Conservation (phyloP, 2,329 filamentous ascomycete species). For the Cercospora sp. region DNA sequence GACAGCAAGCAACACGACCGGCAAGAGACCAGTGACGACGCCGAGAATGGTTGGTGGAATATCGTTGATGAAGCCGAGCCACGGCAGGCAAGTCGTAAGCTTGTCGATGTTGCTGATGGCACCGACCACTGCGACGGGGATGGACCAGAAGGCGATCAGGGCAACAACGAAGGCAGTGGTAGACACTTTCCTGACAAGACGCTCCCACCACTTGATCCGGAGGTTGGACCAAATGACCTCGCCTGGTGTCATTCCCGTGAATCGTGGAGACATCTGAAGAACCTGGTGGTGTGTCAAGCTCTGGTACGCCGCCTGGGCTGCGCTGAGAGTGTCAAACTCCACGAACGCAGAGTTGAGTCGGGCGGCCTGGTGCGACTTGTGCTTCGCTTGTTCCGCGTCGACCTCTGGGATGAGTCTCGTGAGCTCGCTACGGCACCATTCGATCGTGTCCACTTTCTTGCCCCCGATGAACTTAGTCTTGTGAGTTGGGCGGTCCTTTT, state of each 20-base stretch:
- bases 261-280: slow-evolving; percentile 81
- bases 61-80: slow-evolving; percentile 70
- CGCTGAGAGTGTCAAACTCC: slow-evolving; percentile 79
- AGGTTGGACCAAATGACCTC: slow-evolving; percentile 90
- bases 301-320: slow-evolving; percentile 85
- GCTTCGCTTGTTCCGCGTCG: slow-evolving; percentile 65
- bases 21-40: slow-evolving; percentile 80
- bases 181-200: slow-evolving; percentile 68
- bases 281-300: slow-evolving; percentile 83
- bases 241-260: slow-evolving; percentile 75
- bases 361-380: slow-evolving; percentile 63
- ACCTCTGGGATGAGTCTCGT: slow-evolving; percentile 72
- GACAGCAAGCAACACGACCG: slow-evolving; percentile 73
- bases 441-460: slow-evolving; percentile 91
- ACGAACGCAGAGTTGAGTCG: slow-evolving; percentile 80
- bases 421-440: slow-evolving; percentile 80
- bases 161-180: slow-evolving; percentile 71
- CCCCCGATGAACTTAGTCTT: slow-evolving; percentile 71
- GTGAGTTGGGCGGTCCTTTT: slow-evolving; percentile 75
- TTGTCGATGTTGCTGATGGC: slow-evolving; percentile 77
- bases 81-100: slow-evolving; percentile 54
- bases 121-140: slow-evolving; percentile 77
- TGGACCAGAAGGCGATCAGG: slow-evolving; percentile 83
- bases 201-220: slow-evolving; percentile 82
- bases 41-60: slow-evolving; percentile 73